Evolutionary conservation across 2,329 filamentous ascomycete species (phyloP), one percentile per base, ranked within the genome.

Genomic region (Xylaria sp.): DNA sequence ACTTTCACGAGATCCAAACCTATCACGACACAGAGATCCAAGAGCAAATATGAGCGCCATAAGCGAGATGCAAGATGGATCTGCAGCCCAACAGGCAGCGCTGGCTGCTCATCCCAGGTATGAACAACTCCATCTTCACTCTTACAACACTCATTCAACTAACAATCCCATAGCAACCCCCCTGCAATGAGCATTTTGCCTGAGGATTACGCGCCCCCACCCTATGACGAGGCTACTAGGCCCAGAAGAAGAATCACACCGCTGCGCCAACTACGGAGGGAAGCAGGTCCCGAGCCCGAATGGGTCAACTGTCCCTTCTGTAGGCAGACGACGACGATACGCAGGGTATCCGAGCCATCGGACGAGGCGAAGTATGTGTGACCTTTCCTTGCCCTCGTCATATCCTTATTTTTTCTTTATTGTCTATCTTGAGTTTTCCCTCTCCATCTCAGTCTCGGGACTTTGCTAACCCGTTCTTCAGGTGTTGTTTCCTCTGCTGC

Each of bases 331-430:
- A 54, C 63, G 38, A 65, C 63, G 1, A 54, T 65, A 33, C 63
- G 63, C 11, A 53, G 63, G n/a, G 56, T 59, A 4, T 36, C 56
- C 26, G 63, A 65, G 46, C 63, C 63, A 23, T 65, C 63, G 6
- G 63, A 65, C 48, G 63, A 65, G 38, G 46, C 46, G 9, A 65
- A 65, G 63, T 65, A 59, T 36, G 62, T n/a, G 62, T 9, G 17
- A n/a, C 15, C 17, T 6, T 44, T 58, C 4, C 4, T 6, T 40
- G 7, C 46, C 46, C 20, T 57, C 11, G 17, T 15, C n/a, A 15
- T 23, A 1, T 23, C 7, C 10, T 36, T n/a, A 42, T 38, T 49
- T 46, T 26, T 31, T n/a, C n/a, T n/a, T n/a, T n/a, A n/a, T n/a
- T n/a, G n/a, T n/a, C n/a, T n/a, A 4, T 31, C 23, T n/a, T 10